phyloP scores from a whole-genome alignment of 164 flowering plant species.

The Stephania yunnanensis region DNA sequence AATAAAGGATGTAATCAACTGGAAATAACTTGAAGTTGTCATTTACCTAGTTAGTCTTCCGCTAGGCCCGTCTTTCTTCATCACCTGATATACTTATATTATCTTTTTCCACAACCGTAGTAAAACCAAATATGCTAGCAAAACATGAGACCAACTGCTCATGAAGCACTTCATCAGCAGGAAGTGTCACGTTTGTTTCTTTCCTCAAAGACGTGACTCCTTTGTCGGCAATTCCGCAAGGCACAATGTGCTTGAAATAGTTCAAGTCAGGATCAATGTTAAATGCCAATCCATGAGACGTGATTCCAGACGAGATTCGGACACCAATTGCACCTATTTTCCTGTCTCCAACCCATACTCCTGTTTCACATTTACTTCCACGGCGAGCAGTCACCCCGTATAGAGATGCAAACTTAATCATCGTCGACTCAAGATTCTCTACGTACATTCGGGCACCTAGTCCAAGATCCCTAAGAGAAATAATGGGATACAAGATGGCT shows the following conservation, averaged over 20 bases:
- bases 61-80: neutral
- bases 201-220: constrained; percentile 79
- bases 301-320: constrained; percentile 70
- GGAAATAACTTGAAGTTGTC: neutral
- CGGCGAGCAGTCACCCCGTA: constrained; percentile 65
- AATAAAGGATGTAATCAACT: neutral
- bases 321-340: constrained; percentile 98
- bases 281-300: constrained; percentile 92
- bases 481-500: constrained; percentile 77
- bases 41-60: neutral
- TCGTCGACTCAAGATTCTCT: constrained; percentile 69
- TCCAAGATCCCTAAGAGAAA: constrained; percentile 66
- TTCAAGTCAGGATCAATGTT: constrained; percentile 84
- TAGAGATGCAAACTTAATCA: constrained; percentile 67
- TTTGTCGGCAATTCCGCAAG: constrained; percentile 89
- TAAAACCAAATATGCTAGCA: constrained; percentile 45
- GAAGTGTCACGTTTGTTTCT: constrained; percentile 56
- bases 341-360: constrained; percentile 86
- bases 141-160: constrained; percentile 80
- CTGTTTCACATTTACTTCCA: constrained; percentile 61
- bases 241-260: constrained; percentile 82
- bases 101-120: constrained; percentile 35
- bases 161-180: constrained; percentile 63
- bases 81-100: constrained; percentile 8
- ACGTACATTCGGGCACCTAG: constrained; percentile 82